A percentile compares a stretch with the other conserved stretches of the same genome.
These are phyloP conservation scores for Aethionema arabicum DNA, from an alignment of 345 rosid genomes.

Conservation along the genomic window DNA sequence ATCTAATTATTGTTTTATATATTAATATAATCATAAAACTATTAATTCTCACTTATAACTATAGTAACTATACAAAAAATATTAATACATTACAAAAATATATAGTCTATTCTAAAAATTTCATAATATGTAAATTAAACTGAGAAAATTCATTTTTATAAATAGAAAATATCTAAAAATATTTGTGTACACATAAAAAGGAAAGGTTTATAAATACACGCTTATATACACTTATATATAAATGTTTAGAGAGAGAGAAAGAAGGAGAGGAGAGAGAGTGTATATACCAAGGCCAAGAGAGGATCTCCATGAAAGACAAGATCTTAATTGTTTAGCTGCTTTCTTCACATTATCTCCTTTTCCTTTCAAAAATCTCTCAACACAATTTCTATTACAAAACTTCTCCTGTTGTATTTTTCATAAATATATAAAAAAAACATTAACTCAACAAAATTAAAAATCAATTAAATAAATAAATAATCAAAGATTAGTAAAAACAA, in stretches of 20 bases:
- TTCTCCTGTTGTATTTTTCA: conserved; percentile 63
- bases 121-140: too few species aligned
- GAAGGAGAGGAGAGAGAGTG: neutral
- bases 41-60: too few species aligned
- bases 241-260: neutral
- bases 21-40: too few species aligned
- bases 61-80: too few species aligned
- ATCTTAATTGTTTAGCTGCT: conserved; percentile 75
- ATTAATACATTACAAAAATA: too few species aligned
- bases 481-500: neutral
- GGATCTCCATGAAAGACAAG: conserved; percentile 94
- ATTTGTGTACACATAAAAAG: too few species aligned
- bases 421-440: neutral
- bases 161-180: too few species aligned
- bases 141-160: too few species aligned
- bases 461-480: neutral
- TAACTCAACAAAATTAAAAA: neutral
- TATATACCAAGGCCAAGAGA: conserved; percentile 64
- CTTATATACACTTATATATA: neutral
- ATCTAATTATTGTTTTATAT: too few species aligned
- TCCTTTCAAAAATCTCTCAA: conserved; percentile 69
- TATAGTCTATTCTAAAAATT: too few species aligned
- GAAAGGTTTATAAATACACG: too few species aligned
- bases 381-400: conserved; percentile 72
- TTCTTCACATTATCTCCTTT: conserved; percentile 81